Conservation (phyloP, 768 basidiomycete species). For the Trametes gibbosa region DNA sequence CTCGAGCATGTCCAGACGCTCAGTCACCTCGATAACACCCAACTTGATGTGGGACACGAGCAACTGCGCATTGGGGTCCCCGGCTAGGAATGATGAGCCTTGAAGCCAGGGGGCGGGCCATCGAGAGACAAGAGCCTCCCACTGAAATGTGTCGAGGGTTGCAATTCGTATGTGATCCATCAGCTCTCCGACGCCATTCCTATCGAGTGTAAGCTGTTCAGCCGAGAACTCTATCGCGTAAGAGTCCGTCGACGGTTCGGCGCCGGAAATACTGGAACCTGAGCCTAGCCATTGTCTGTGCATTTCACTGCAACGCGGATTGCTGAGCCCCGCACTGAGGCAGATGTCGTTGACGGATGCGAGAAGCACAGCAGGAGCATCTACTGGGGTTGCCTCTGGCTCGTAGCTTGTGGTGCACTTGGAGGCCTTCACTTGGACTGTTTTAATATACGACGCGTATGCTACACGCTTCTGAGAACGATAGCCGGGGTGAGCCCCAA, state of each 20-base stretch:
- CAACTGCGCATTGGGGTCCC: constrained; percentile 59
- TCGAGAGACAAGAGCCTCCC: constrained; percentile 48
- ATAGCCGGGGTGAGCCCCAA: background rate
- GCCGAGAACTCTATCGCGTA: constrained; percentile 47
- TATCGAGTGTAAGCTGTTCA: constrained; percentile 43
- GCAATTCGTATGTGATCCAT: constrained; percentile 37
- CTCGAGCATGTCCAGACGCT: constrained; percentile 52
- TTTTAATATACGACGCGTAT: constrained; percentile 44
- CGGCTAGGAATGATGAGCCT: constrained; percentile 46
- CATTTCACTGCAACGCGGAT: constrained; percentile 40
- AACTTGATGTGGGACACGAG: constrained; percentile 37
- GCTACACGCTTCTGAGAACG: constrained; percentile 33
- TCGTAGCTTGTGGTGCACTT: constrained; percentile 44
- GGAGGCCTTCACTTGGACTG: constrained; percentile 42
- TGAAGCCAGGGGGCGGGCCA: constrained; percentile 62
- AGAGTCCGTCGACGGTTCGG: constrained; percentile 43
- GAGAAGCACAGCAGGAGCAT: constrained; percentile 36
- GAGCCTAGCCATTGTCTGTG: constrained; percentile 57
- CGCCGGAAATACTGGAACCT: constrained; percentile 25
- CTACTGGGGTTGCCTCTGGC: constrained; percentile 30
- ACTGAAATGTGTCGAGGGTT: constrained; percentile 38
- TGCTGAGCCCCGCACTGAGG: constrained; percentile 46
- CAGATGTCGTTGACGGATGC: constrained; percentile 41
- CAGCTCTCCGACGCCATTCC: constrained; percentile 29
- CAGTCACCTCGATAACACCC: constrained; percentile 47